Evolutionary conservation across 108 stramenopile species (phyloP).

Genomic region (Cyclotella cryptica): DNA sequence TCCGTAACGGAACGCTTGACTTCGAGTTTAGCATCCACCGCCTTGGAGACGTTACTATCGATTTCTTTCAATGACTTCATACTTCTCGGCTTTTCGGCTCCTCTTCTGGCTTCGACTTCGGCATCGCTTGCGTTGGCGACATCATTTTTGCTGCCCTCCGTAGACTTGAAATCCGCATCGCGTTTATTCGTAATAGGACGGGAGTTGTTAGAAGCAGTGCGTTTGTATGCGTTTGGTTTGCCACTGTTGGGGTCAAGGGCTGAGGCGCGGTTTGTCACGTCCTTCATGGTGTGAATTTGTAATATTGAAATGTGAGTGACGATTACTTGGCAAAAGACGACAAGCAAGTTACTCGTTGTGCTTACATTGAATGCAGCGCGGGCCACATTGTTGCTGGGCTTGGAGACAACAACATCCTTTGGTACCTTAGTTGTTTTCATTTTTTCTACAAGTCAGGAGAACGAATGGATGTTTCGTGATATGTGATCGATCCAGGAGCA

Average conservation of each 20-base stretch:
- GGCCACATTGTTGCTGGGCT: background rate
- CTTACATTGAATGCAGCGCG: conserved; percentile 38
- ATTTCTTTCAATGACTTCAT: background rate
- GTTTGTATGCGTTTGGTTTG: conserved; percentile 16
- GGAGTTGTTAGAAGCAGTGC: background rate
- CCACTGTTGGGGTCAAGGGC: conserved; percentile 17
- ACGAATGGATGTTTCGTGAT: too few species aligned
- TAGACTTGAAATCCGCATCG: conserved; percentile 10
- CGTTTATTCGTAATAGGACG: conserved; percentile 1
- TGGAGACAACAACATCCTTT: background rate
- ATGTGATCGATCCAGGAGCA: background rate
- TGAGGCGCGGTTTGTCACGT: conserved; percentile 32
- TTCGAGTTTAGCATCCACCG: too few species aligned
- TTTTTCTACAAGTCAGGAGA: background rate
- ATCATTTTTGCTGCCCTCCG: background rate
- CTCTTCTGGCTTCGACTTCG: background rate
- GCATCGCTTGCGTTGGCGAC: background rate
- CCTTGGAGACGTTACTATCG: background rate
- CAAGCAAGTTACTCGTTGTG: background rate
- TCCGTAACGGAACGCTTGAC: too few species aligned
- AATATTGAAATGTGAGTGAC: background rate
- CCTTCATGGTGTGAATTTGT: conserved; percentile 9
- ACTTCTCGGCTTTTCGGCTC: background rate
- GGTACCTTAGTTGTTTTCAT: conserved; percentile 2
- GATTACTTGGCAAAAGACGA: background rate